Percentiles rank a stretch among this genome's conserved stretches.
phyloP scores from a whole-genome alignment of 2,329 filamentous ascomycete genomes.

The Talaromyces sp. region DNA sequence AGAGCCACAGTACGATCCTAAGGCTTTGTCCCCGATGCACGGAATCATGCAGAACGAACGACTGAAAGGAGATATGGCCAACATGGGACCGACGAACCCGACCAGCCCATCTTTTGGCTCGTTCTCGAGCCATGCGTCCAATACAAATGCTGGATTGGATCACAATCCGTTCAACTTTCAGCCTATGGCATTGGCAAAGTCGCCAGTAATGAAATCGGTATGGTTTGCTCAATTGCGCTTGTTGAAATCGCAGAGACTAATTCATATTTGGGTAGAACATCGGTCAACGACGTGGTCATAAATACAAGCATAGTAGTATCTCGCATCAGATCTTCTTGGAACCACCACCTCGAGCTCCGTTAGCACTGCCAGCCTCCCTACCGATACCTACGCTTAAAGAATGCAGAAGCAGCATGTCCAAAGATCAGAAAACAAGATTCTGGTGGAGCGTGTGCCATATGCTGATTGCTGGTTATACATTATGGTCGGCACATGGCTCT shows the following conservation, averaged over 20 bases:
- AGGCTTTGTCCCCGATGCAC: slow-evolving; percentile 47
- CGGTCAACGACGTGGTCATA: slow-evolving; percentile 87
- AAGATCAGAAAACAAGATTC: slow-evolving; percentile 75
- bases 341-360: slow-evolving; percentile 76
- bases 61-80: neutral
- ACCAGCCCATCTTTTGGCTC: slow-evolving; percentile 36
- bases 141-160: slow-evolving; percentile 25
- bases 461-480: slow-evolving; percentile 74
- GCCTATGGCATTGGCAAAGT: slow-evolving; percentile 71
- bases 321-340: slow-evolving; percentile 97
- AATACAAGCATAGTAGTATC: slow-evolving; percentile 96
- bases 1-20: slow-evolving; percentile 39
- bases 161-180: slow-evolving; percentile 85
- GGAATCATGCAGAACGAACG: slow-evolving; percentile 26
- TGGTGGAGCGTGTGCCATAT: slow-evolving; percentile 91
- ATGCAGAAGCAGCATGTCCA: slow-evolving; percentile 84
- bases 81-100: slow-evolving; percentile 23
- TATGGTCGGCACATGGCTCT: slow-evolving; percentile 80
- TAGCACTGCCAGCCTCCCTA: slow-evolving; percentile 84
- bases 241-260: neutral
- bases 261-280: slow-evolving; percentile 61
- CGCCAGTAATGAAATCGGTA: slow-evolving; percentile 71
- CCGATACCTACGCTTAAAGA: slow-evolving; percentile 87
- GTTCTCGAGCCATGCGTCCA: slow-evolving; percentile 28
- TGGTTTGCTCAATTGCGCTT: slow-evolving; percentile 22